phyloP scores from a whole-genome alignment of 305 asterid genomes.

The Fraxinus xanthoxyloides region DNA sequence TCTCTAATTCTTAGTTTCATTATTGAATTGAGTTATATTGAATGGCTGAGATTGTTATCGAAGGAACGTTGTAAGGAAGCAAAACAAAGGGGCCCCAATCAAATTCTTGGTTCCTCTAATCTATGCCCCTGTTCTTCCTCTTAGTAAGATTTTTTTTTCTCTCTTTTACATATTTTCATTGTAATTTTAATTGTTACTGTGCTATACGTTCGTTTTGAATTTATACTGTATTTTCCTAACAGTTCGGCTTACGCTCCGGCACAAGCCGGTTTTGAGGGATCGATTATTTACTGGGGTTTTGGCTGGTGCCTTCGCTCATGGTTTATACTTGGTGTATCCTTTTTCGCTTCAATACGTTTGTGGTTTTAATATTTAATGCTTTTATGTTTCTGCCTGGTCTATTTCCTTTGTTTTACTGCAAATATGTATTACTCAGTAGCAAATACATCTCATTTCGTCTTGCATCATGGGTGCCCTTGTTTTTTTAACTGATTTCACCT shows the following conservation, averaged over 20 bases:
- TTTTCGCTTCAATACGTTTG: constrained; percentile 1
- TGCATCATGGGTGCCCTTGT: neutral
- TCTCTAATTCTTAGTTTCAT: neutral
- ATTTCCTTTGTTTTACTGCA: neutral
- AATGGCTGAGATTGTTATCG: constrained; percentile 3
- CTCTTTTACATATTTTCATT: neutral
- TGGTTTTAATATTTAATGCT: neutral
- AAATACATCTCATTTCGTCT: neutral
- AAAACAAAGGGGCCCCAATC: constrained; percentile 53
- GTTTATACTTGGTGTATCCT: constrained; percentile 86
- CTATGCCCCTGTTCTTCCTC: constrained; percentile 88
- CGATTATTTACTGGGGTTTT: constrained; percentile 69
- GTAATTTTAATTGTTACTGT: neutral
- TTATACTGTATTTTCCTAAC: constrained; percentile 18
- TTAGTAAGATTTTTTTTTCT: constrained; percentile 45
- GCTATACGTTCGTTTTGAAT: neutral
- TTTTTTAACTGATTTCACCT: neutral
- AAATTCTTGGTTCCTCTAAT: constrained; percentile 58
- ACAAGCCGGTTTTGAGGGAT: constrained; percentile 84
- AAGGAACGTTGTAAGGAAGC: constrained; percentile 50
- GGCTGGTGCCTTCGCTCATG: constrained; percentile 91
- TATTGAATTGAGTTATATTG: constrained; percentile 6
- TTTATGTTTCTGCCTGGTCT: neutral
- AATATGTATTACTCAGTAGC: neutral
- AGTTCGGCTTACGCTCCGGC: constrained; percentile 82